Conservation (phyloP, 192 early-diverging fungal species). For the Lunasporangiospora selenospora region DNA sequence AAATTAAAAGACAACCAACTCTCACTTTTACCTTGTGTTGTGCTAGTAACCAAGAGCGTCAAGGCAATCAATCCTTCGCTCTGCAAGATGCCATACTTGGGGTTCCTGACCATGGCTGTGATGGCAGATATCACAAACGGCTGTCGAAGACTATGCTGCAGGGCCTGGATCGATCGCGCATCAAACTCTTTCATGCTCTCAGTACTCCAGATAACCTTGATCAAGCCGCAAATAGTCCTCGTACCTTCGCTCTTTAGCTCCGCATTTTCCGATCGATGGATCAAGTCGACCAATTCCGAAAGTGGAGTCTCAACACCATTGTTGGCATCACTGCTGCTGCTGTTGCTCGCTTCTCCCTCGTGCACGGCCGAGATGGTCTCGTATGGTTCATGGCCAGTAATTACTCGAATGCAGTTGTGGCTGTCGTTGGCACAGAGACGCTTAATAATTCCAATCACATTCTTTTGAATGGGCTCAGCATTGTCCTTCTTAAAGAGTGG, state of each 20-base stretch:
- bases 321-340: background rate
- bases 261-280: constrained; percentile 57
- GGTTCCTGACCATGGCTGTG: constrained; percentile 53
- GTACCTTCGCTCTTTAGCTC: constrained; percentile 61
- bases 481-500: constrained; percentile 58
- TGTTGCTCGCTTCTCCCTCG: constrained; percentile 18
- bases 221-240: constrained; percentile 55
- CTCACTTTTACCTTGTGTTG: constrained; percentile 30
- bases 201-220: constrained; percentile 58
- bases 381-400: constrained; percentile 42
- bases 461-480: constrained; percentile 59
- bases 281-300: constrained; percentile 44
- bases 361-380: constrained; percentile 28
- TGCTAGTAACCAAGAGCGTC: constrained; percentile 53
- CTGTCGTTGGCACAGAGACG: constrained; percentile 53
- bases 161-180: constrained; percentile 16
- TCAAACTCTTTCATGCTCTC: constrained; percentile 43
- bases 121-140: constrained; percentile 45
- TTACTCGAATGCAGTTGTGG: constrained; percentile 28
- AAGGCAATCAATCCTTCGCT: constrained; percentile 65
- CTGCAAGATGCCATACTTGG: constrained; percentile 61
- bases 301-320: constrained; percentile 38
- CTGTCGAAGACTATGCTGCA: constrained; percentile 51
- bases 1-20: background rate
- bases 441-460: constrained; percentile 62